A percentile compares a stretch with the other conserved stretches of the same genome.
phyloP scores from a whole-genome alignment of 2,329 filamentous ascomycete species.

The Scedosporium aurantiacum region DNA sequence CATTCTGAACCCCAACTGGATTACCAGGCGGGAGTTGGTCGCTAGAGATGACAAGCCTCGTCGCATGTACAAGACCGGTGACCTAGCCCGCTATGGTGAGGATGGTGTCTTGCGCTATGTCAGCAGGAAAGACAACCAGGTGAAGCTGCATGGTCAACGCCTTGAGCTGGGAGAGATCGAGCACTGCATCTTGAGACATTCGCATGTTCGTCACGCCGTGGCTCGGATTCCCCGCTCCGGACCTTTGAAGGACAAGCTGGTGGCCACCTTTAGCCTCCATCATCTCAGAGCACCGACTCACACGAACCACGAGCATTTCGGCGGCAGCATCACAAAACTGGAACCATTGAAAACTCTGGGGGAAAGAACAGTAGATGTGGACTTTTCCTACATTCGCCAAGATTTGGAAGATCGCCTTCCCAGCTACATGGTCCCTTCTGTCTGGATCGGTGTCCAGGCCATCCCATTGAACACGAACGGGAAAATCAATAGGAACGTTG shows the following conservation, averaged over 20 bases:
- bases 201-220: background rate
- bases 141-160: conserved; percentile 86
- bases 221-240: background rate
- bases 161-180: conserved; percentile 95
- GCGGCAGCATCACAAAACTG: background rate
- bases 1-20: conserved; percentile 29
- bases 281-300: too few species aligned
- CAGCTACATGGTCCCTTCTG: conserved; percentile 8
- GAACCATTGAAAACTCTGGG: background rate
- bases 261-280: background rate
- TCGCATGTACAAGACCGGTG: conserved; percentile 13
- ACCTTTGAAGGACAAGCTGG: background rate
- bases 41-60: conserved; percentile 16
- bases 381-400: background rate
- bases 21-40: conserved; percentile 25
- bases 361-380: background rate
- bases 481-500: conserved; percentile 7
- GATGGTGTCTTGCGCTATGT: conserved; percentile 15
- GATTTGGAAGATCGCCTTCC: background rate
- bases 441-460: background rate
- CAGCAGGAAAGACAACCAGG: conserved; percentile 16
- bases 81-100: conserved; percentile 10
- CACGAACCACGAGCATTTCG: too few species aligned
- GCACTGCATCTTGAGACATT: conserved; percentile 47
- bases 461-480: conserved; percentile 7